A percentile compares a stretch with the other conserved stretches of the same genome.
Conservation (phyloP, 1,284 basidiomycete genomes). For the Xerocomus minutiporus region DNA sequence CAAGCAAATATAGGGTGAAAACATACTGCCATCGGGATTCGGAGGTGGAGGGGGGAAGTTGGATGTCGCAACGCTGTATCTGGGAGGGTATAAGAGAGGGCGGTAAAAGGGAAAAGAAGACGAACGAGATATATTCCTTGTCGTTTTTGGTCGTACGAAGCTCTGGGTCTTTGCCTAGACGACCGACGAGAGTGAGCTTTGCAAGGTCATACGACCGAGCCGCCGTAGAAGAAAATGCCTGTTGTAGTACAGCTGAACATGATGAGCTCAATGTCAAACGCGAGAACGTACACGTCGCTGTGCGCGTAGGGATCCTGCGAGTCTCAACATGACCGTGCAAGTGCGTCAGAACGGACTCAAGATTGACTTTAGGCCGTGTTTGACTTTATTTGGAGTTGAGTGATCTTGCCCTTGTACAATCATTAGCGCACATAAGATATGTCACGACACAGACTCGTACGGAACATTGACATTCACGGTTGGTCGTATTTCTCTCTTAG, state of each 20-base stretch:
- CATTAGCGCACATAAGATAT: slow-evolving; percentile 36
- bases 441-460: slow-evolving; percentile 88
- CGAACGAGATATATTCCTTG: slow-evolving; percentile 72
- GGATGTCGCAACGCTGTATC: slow-evolving; percentile 66
- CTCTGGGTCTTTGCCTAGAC: slow-evolving; percentile 67
- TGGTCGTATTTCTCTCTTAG: slow-evolving; percentile 18
- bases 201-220: slow-evolving; percentile 57
- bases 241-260: not conserved
- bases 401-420: not conserved
- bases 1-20: not conserved
- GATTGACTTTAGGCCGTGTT: slow-evolving; percentile 14
- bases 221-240: slow-evolving; percentile 68
- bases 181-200: slow-evolving; percentile 73
- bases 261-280: not conserved
- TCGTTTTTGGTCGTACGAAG: slow-evolving; percentile 62
- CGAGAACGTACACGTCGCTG: slow-evolving; percentile 45
- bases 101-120: slow-evolving; percentile 23
- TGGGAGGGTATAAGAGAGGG: slow-evolving; percentile 25
- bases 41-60: slow-evolving; percentile 56
- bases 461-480: slow-evolving; percentile 89
- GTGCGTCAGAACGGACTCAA: not conserved
- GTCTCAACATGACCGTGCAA: slow-evolving; percentile 43
- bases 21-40: slow-evolving; percentile 58
- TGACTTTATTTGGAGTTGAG: slow-evolving; percentile 21
- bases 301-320: slow-evolving; percentile 24